phyloP scores from a whole-genome alignment of 2,329 filamentous ascomycete genomes.

The Blastomyces gilchristii region DNA sequence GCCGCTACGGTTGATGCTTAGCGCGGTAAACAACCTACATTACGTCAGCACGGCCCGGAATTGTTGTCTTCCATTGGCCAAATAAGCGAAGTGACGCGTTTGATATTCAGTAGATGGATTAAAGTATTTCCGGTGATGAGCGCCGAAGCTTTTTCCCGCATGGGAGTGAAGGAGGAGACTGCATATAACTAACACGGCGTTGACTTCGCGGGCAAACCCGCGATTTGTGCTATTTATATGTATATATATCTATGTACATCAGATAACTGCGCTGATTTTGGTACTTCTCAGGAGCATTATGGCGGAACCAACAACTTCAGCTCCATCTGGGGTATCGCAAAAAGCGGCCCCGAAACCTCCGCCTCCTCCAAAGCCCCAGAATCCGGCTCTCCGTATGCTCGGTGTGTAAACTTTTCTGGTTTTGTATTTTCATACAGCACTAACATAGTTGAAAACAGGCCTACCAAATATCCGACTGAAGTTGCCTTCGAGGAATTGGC shows the following conservation, averaged over 20 bases:
- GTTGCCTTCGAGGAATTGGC: conserved; percentile 92
- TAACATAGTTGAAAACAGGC: conserved; percentile 39
- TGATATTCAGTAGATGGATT: background rate
- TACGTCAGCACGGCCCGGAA: background rate
- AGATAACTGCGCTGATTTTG: background rate
- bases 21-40: background rate
- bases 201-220: background rate
- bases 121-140: background rate
- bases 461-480: conserved; percentile 72
- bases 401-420: conserved; percentile 8
- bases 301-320: conserved; percentile 7
- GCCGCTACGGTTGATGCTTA: background rate
- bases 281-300: background rate
- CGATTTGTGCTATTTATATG: background rate
- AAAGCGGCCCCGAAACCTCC: conserved; percentile 13
- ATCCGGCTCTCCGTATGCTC: conserved; percentile 17
- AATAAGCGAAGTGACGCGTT: background rate
- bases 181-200: background rate
- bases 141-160: background rate
- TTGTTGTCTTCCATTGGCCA: background rate
- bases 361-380: conserved; percentile 15
- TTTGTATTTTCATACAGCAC: background rate
- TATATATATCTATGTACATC: background rate
- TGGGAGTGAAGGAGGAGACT: background rate
- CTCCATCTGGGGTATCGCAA: conserved; percentile 9